Conservation (phyloP, 352 stramenopile species). For the Saprolegnia diclina region DNA sequence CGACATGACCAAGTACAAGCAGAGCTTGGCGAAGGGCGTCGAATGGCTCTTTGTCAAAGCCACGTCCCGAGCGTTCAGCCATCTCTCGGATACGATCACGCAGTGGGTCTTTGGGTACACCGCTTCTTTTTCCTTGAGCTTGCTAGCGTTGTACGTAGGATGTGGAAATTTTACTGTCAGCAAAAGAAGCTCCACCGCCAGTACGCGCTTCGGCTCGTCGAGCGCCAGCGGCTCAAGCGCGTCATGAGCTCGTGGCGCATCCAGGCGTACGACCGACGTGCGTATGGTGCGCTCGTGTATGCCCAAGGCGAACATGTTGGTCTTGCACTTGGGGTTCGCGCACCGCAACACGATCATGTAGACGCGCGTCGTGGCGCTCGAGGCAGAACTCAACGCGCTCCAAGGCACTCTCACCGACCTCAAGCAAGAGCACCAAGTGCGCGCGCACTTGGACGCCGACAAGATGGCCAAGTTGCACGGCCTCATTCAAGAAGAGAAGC, state of each 20-base stretch:
- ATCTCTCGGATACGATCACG: conserved; percentile 46
- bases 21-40: conserved; percentile 49
- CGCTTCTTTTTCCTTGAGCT: background rate
- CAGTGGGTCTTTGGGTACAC: conserved; percentile 49
- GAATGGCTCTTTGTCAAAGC: conserved; percentile 60
- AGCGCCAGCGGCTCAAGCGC: conserved; percentile 35
- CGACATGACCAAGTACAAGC: conserved; percentile 59
- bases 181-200: conserved; percentile 32
- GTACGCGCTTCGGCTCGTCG: conserved; percentile 27
- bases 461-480: conserved; percentile 35
- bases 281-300: conserved; percentile 70
- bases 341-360: background rate
- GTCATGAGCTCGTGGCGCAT: conserved; percentile 46
- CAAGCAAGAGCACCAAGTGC: conserved; percentile 33
- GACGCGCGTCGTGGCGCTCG: conserved; percentile 35
- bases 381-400: conserved; percentile 46
- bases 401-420: conserved; percentile 58
- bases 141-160: conserved; percentile 16
- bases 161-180: conserved; percentile 42
- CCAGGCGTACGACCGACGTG: conserved; percentile 51
- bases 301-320: conserved; percentile 45
- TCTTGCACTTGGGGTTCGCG: background rate
- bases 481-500: conserved; percentile 34
- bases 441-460: conserved; percentile 41
- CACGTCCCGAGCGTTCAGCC: conserved; percentile 49